These are phyloP conservation scores for Hemisphaericaspora nanyangensis DNA, from an alignment of 805 yeast genomes.

Conservation along the genomic window DNA sequence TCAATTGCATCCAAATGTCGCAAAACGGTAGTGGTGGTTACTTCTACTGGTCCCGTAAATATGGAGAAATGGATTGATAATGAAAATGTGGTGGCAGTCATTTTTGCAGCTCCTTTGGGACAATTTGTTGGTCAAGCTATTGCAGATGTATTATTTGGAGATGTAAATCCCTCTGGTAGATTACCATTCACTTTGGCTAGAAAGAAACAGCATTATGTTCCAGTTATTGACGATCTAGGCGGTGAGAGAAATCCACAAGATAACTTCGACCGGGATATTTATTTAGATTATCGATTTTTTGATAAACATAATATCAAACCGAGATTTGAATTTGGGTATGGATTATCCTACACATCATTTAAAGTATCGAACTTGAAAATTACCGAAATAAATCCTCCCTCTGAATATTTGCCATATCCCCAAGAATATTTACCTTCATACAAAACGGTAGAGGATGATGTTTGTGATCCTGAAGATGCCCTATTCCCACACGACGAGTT, in stretches of 20 bases:
- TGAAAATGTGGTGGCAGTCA: constrained; percentile 55
- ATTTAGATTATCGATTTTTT: constrained; percentile 54
- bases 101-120: constrained; percentile 57
- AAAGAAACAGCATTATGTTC: constrained; percentile 44
- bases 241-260: constrained; percentile 35
- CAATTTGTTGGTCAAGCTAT: constrained; percentile 53
- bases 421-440: constrained; percentile 43
- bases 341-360: constrained; percentile 52
- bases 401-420: constrained; percentile 44
- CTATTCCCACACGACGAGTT: constrained; percentile 50
- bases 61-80: constrained; percentile 56
- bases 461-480: constrained; percentile 53
- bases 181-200: constrained; percentile 63
- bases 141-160: constrained; percentile 58
- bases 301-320: constrained; percentile 55
- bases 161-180: constrained; percentile 58
- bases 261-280: constrained; percentile 44
- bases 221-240: constrained; percentile 35
- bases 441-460: constrained; percentile 41
- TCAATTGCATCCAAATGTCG: constrained; percentile 46
- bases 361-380: constrained; percentile 34
- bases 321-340: constrained; percentile 60
- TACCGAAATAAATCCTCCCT: constrained; percentile 38
- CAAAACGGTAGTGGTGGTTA: constrained; percentile 57
- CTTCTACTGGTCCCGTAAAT: constrained; percentile 57